Evolutionary conservation across 1,284 basidiomycete species (phyloP).

Genomic region (Leccinum griseonigrum): DNA sequence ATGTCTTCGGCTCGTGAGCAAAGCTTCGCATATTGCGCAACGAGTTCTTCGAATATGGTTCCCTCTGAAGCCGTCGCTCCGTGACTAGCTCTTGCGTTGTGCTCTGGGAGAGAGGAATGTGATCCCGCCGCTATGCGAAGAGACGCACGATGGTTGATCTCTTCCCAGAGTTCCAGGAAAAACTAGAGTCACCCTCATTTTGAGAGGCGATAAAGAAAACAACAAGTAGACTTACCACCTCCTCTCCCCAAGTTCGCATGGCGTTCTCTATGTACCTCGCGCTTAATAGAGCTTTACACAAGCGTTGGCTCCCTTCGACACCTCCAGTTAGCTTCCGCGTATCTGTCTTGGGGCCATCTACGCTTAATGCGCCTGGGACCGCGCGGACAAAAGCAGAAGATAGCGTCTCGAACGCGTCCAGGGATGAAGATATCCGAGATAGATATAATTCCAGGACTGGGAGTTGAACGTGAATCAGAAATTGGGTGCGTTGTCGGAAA

Average conservation of each 20-base stretch:
- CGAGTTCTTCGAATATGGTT: slow-evolving; percentile 75
- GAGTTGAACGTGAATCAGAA: slow-evolving; percentile 83
- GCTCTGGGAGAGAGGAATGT: slow-evolving; percentile 50
- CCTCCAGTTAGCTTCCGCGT: slow-evolving; percentile 68
- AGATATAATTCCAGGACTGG: slow-evolving; percentile 81
- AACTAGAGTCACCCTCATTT: slow-evolving; percentile 50
- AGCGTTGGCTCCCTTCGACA: slow-evolving; percentile 73
- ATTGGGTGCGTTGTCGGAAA: slow-evolving; percentile 74
- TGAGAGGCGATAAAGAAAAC: not conserved
- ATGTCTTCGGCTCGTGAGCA: slow-evolving; percentile 78
- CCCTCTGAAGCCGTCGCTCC: slow-evolving; percentile 40
- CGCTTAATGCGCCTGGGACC: slow-evolving; percentile 83
- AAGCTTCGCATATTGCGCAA: slow-evolving; percentile 63
- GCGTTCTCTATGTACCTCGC: slow-evolving; percentile 66
- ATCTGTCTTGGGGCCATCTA: slow-evolving; percentile 55
- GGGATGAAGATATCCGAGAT: slow-evolving; percentile 73
- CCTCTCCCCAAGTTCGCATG: slow-evolving; percentile 82
- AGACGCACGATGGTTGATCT: slow-evolving; percentile 60
- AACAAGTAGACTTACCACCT: slow-evolving; percentile 55
- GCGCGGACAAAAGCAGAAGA: slow-evolving; percentile 85
- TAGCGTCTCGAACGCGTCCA: slow-evolving; percentile 92
- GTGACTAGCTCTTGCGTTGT: slow-evolving; percentile 15
- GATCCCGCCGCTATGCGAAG: slow-evolving; percentile 53
- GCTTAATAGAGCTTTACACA: slow-evolving; percentile 83
- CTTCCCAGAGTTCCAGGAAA: slow-evolving; percentile 84